Percentiles rank a stretch among this genome's conserved stretches.
These are phyloP conservation scores for Aspergillus pseudoterreus DNA, from an alignment of 2,329 filamentous ascomycete genomes.

Conservation along the genomic window DNA sequence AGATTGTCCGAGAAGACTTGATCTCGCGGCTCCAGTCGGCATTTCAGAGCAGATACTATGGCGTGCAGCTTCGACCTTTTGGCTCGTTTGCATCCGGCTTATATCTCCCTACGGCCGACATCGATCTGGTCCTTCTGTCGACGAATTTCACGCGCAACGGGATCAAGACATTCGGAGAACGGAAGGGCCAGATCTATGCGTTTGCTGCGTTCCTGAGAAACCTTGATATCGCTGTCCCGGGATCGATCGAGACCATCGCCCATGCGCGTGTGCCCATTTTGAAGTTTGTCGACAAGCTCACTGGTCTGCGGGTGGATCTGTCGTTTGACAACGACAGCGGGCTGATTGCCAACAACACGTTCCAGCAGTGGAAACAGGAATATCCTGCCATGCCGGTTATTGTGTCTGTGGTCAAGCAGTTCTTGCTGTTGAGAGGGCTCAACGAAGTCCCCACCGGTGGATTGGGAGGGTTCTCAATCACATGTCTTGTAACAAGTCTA, in stretches of 20 bases:
- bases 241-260: constrained; percentile 64
- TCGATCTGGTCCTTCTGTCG: constrained; percentile 84
- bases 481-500: constrained; percentile 87
- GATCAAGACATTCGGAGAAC: constrained; percentile 49
- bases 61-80: constrained; percentile 68
- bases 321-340: constrained; percentile 92
- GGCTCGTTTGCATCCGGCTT: constrained; percentile 90
- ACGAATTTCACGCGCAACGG: constrained; percentile 54
- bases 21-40: constrained; percentile 63
- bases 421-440: constrained; percentile 79
- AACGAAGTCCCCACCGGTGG: constrained; percentile 92
- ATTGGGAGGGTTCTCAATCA: constrained; percentile 89
- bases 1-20: constrained; percentile 68
- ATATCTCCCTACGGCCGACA: constrained; percentile 77
- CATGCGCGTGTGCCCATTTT: constrained; percentile 84
- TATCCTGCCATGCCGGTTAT: constrained; percentile 84
- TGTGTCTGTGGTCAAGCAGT: constrained; percentile 87
- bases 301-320: constrained; percentile 81
- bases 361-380: constrained; percentile 70
- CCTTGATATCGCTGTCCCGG: constrained; percentile 54
- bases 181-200: constrained; percentile 54
- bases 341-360: constrained; percentile 74
- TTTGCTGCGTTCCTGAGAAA: constrained; percentile 60
- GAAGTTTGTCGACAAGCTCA: constrained; percentile 78
- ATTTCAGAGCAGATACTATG: constrained; percentile 56